Evolutionary conservation across 805 yeast genomes (phyloP).

Genomic region (Cyberlindnera euphorbiiphila): DNA sequence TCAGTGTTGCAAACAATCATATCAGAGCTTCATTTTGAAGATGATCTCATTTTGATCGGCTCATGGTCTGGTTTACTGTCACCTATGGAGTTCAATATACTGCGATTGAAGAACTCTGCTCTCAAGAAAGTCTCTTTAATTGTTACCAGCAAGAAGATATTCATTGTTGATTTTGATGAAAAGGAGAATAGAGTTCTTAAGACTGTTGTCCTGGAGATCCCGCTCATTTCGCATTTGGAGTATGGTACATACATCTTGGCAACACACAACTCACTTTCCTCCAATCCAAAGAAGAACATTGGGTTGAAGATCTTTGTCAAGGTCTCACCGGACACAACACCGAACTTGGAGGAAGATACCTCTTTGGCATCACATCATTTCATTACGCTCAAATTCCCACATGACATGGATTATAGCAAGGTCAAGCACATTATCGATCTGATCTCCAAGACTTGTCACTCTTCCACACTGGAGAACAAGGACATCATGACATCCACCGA

Average conservation of each 20-base stretch:
- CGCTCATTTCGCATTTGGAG: conserved; percentile 23
- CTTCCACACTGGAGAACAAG: conserved; percentile 25
- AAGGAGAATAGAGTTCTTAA: conserved; percentile 10
- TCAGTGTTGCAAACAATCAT: conserved; percentile 23
- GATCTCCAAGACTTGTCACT: conserved; percentile 23
- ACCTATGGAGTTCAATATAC: conserved; percentile 20
- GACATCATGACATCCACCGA: conserved; percentile 35
- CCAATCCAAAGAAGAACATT: conserved; percentile 31
- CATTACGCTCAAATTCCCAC: conserved; percentile 25
- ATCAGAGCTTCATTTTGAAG: conserved; percentile 16
- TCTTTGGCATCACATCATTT: conserved; percentile 3
- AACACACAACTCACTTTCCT: conserved; percentile 18
- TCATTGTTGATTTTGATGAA: conserved; percentile 25
- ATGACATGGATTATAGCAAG: conserved; percentile 23
- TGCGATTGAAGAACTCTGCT: conserved; percentile 11
- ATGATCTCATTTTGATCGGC: conserved; percentile 25
- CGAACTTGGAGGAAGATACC: conserved; percentile 2
- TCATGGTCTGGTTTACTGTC: conserved; percentile 27
- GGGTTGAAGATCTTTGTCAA: conserved; percentile 29
- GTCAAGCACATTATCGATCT: conserved; percentile 24
- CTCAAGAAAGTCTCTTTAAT: conserved; percentile 19
- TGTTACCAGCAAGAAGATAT: conserved; percentile 21
- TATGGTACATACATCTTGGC: conserved; percentile 30
- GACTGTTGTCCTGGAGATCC: conserved; percentile 19
- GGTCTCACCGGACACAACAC: too few species aligned